Base-by-base conservation (phyloP, 305 asterid genomes). In the Solanum chacoense region DNA sequence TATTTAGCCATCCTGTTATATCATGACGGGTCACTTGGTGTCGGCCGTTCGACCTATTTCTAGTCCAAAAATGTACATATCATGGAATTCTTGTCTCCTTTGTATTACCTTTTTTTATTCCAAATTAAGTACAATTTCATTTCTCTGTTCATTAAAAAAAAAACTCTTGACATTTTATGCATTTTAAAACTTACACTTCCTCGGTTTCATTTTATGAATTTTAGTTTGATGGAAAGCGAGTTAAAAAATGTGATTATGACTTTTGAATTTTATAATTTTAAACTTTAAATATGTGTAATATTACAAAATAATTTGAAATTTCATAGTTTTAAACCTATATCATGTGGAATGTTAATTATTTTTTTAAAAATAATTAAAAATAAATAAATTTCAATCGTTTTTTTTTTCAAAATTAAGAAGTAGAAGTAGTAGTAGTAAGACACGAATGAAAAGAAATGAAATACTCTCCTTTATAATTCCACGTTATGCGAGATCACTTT, bases 311-410 rank as follows among this genome's bases (percentile, higher is more conserved):
- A 20, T 59, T 59, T 20, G 2, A 59, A 59, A 20, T 20, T 59
- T 7, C 24, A 20, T 59, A 20, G 12, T 59, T 59, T 3, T 20
- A 59, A 59, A 20, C 11, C 18, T 12, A 59, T 59, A 20, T 20
- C 26, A 59, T 2, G 26, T 59, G 26, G 8, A 59, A 8, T 59
- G 11, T 8, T 59, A 20, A 55, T 18, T 20, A 6, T 59, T 59
- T 55, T 55, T 3, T 1, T 1, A 55, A 16, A 16, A 50, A 0
- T 55, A 55, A 55, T 20, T 59, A 20, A 63, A 63, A 22, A n/a
- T 6, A 20, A 22, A 63, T 22, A 2, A 4, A 65, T 3, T 65
- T 65, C 1, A 6, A n/a, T 65, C 0, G 7, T 3, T 9, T 1
- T 8, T 65, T 59, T 63, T 9, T 50, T 45, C n/a, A 6, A 22